Percentiles rank a stretch among this genome's conserved stretches.
Conservation (phyloP, 768 basidiomycete species). For the Strobilomyces dryophilus region DNA sequence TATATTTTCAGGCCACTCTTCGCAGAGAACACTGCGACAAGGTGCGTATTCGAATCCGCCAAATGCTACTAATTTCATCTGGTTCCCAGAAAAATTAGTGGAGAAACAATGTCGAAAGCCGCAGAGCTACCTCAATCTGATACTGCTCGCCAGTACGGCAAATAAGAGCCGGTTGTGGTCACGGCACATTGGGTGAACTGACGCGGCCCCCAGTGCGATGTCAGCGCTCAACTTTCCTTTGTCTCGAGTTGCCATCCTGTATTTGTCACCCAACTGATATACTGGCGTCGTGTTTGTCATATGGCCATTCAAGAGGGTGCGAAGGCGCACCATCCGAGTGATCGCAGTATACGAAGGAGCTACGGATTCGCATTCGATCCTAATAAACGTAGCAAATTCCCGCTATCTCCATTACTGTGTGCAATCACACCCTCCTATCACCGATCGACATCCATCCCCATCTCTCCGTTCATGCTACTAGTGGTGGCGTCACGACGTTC, state of each 20-base stretch:
- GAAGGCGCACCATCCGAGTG: constrained; percentile 11
- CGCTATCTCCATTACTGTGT: constrained; percentile 28
- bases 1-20: constrained; percentile 61
- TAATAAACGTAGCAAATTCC: constrained; percentile 21
- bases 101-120: not conserved
- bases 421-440: constrained; percentile 7
- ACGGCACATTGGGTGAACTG: not conserved
- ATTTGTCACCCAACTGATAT: not conserved
- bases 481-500: constrained; percentile 42
- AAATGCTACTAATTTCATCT: not conserved
- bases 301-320: constrained; percentile 8
- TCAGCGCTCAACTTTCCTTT: not conserved
- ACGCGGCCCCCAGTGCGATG: not conserved
- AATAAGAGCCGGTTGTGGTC: constrained; percentile 3
- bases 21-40: constrained; percentile 10
- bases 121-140: constrained; percentile 2
- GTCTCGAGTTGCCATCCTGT: not conserved
- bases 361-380: constrained; percentile 11
- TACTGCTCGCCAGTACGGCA: constrained; percentile 4
- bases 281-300: constrained; percentile 7
- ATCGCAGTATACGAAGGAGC: constrained; percentile 4
- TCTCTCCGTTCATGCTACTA: constrained; percentile 12
- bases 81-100: constrained; percentile 11
- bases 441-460: constrained; percentile 33
- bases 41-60: constrained; percentile 9